These are phyloP conservation scores for Tuber umbilicatum DNA, from an alignment of 495 filamentous ascomycete genomes.

Conservation along the genomic window DNA sequence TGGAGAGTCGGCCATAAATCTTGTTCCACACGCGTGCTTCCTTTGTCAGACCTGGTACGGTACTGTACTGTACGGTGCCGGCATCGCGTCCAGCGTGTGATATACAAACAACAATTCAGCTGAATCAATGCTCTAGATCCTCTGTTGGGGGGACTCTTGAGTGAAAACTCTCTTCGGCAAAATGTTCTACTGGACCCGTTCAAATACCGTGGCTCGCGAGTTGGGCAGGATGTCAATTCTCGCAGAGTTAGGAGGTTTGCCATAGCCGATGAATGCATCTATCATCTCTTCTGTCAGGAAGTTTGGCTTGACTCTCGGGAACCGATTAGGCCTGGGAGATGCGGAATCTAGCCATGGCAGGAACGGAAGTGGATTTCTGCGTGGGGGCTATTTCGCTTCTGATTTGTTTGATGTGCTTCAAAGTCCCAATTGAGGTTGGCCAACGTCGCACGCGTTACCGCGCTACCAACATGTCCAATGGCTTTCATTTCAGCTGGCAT, in stretches of 20 bases:
- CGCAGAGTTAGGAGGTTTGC: not conserved
- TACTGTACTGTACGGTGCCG: not conserved
- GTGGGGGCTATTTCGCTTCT: not conserved
- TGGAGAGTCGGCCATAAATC: not conserved
- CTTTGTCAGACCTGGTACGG: not conserved
- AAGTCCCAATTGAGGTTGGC: slow-evolving; percentile 3
- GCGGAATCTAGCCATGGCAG: not conserved
- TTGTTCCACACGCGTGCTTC: not conserved
- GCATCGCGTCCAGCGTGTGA: not conserved
- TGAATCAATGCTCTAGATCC: not conserved
- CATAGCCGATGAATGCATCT: not conserved
- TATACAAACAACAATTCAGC: not conserved
- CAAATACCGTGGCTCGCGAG: not conserved
- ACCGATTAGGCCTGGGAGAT: not conserved
- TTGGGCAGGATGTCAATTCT: not conserved
- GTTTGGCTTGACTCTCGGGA: not conserved
- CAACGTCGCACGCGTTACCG: slow-evolving; percentile 9
- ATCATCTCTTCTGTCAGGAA: not conserved
- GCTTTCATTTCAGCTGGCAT: slow-evolving; percentile 16
- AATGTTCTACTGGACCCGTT: not conserved
- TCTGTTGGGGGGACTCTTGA: not conserved
- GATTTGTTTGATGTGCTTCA: not conserved
- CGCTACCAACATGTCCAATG: slow-evolving; percentile 6
- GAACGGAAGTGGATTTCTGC: not conserved
- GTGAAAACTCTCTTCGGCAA: not conserved